These are phyloP conservation scores for Lentithecium fluviatile DNA, from an alignment of 495 filamentous ascomycete species.

Conservation along the genomic window DNA sequence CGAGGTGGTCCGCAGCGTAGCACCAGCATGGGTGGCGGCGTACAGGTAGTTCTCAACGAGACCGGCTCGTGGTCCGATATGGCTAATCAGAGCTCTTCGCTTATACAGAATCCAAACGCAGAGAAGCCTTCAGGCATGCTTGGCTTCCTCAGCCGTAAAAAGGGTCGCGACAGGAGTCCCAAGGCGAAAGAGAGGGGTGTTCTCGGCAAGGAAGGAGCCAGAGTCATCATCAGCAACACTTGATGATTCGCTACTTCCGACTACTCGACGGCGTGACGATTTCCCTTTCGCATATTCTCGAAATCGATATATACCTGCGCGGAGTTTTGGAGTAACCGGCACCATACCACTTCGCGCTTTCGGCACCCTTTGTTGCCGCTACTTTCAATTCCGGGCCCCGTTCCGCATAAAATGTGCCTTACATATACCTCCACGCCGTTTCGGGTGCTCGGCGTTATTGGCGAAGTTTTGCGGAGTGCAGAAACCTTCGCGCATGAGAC, in stretches of 20 bases:
- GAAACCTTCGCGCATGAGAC: no score
- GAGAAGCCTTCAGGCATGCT: conserved; percentile 72
- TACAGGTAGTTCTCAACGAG: conserved; percentile 88
- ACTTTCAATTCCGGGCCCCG: no score
- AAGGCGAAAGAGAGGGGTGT: conserved; percentile 94
- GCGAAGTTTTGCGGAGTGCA: no score
- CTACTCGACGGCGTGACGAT: conserved; percentile 15
- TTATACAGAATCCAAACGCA: conserved; percentile 61
- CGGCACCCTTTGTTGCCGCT: no score
- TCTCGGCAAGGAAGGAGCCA: conserved; percentile 89
- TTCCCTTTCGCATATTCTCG: conserved; percentile 13
- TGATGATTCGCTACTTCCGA: conserved; percentile 8
- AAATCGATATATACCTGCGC: conserved; percentile 11
- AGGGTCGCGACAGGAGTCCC: conserved; percentile 84
- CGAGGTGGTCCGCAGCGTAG: conserved; percentile 56
- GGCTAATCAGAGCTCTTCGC: conserved; percentile 76
- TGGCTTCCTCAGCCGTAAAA: conserved; percentile 83
- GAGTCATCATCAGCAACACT: conserved; percentile 59
- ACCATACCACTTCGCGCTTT: background rate
- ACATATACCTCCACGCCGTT: no score
- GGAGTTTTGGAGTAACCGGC: conserved; percentile 24
- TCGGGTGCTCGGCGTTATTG: no score
- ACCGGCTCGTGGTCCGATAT: conserved; percentile 86
- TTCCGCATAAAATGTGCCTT: no score
- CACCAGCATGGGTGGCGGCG: conserved; percentile 74